Evolutionary conservation across 257 asterid species (phyloP).

Genomic region (Prunella vulgaris): DNA sequence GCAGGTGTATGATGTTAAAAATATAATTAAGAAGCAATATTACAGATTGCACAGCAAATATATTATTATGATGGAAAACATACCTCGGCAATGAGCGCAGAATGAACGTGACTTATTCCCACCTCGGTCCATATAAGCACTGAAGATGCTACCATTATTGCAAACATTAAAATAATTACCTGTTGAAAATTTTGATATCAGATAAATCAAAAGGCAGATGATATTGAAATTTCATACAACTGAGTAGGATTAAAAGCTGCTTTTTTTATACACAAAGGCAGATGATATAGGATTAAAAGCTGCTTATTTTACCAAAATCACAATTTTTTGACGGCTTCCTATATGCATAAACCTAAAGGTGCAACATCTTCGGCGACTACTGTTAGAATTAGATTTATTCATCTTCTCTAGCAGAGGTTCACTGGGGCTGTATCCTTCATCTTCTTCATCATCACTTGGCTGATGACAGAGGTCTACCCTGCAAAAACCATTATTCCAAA

Average conservation of each 20-base stretch:
- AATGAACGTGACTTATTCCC: conserved; percentile 51
- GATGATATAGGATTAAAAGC: conserved; percentile 2
- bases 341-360: conserved; percentile 42
- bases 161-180: conserved; percentile 63
- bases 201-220: conserved; percentile 18
- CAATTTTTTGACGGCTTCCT: conserved; percentile 92
- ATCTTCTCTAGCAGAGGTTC: conserved; percentile 68
- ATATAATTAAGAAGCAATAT: not conserved
- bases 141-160: conserved; percentile 61
- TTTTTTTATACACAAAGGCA: conserved; percentile 17
- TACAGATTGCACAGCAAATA: not conserved
- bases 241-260: not conserved
- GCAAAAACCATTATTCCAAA: conserved; percentile 34
- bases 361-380: conserved; percentile 53
- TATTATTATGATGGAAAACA: conserved; percentile 16
- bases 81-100: conserved; percentile 81
- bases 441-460: conserved; percentile 82
- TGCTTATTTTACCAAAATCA: conserved; percentile 59
- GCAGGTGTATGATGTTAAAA: not conserved
- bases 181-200: conserved; percentile 29
- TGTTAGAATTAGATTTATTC: conserved; percentile 37
- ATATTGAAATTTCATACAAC: conserved; percentile 5
- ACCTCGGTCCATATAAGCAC: conserved; percentile 81
- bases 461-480: conserved; percentile 99
- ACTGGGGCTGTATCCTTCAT: conserved; percentile 53